These are phyloP conservation scores for Pilatotrama ljubarskyi DNA, from an alignment of 768 basidiomycete species.

Conservation along the genomic window DNA sequence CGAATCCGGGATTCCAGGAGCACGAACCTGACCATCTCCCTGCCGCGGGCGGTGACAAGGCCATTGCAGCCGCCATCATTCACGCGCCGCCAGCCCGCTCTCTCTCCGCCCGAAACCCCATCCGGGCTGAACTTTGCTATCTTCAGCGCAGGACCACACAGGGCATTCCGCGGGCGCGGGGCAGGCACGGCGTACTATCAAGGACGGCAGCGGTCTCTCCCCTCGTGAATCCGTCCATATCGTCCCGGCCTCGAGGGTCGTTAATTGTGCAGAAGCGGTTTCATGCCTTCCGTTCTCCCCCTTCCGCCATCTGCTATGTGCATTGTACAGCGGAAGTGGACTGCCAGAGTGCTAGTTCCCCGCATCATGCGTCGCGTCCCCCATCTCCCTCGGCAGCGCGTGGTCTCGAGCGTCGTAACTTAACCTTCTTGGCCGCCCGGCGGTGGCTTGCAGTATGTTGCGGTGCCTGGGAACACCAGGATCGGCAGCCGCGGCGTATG, in stretches of 20 bases:
- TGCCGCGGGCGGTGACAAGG: neutral
- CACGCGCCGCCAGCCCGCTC: constrained; percentile 4
- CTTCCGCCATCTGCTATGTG: neutral
- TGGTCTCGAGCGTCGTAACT: neutral
- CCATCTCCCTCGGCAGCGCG: neutral
- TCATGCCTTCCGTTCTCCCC: neutral
- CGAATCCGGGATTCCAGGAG: neutral
- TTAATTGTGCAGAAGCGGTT: constrained; percentile 3
- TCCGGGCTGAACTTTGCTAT: constrained; percentile 4
- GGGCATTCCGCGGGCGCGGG: neutral
- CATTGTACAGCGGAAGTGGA: too few species aligned
- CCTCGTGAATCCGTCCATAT: neutral
- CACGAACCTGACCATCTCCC: neutral
- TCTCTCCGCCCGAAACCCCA: constrained; percentile 1
- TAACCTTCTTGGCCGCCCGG: neutral
- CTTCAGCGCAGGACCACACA: neutral
- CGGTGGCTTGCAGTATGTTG: neutral
- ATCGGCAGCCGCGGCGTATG: constrained; percentile 6
- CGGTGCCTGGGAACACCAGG: neutral
- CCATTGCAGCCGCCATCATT: constrained; percentile 7
- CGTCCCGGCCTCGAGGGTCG: neutral
- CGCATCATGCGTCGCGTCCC: neutral
- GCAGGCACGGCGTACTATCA: neutral
- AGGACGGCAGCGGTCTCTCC: neutral
- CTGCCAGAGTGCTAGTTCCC: neutral